Evolutionary conservation across 2,329 filamentous ascomycete genomes (phyloP).

Genomic region (Cladosporium oxysporum): DNA sequence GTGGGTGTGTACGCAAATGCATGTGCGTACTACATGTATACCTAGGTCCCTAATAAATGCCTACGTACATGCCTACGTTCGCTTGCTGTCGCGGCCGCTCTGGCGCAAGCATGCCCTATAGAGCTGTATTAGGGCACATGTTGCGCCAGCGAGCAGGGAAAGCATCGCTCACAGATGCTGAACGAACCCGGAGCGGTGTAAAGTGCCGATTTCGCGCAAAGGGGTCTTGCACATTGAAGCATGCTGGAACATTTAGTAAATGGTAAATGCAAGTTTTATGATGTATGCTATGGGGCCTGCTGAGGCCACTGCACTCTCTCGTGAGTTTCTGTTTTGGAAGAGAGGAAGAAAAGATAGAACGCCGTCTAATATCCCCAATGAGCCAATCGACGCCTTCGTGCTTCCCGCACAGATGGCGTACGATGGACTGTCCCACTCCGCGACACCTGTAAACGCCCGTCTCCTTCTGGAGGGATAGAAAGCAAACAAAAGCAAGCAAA

Average conservation of each 20-base stretch:
- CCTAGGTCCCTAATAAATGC: too few relatives aligned
- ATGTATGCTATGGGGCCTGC: neutral
- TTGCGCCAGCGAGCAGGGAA: neutral
- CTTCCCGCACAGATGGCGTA: neutral
- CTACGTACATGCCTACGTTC: neutral
- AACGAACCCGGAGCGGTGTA: neutral
- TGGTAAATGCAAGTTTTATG: neutral
- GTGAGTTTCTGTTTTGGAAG: neutral
- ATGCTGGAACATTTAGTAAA: neutral
- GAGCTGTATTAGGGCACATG: neutral
- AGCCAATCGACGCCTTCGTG: neutral
- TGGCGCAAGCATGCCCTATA: neutral
- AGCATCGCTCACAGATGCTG: too few relatives aligned
- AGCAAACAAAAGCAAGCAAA: neutral
- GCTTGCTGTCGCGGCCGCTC: neutral
- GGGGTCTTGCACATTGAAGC: neutral
- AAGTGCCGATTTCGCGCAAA: neutral
- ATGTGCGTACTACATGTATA: neutral
- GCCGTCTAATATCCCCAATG: neutral
- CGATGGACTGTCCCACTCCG: neutral
- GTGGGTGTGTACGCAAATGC: neutral
- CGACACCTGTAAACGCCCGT: neutral
- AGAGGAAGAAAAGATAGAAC: neutral
- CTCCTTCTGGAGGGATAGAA: neutral
- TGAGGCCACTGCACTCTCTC: neutral